Evolutionary conservation across 2,329 filamentous ascomycete genomes (phyloP), one percentile per base, ranked within the genome.

Genomic region (Diaporthe aspalathi): DNA sequence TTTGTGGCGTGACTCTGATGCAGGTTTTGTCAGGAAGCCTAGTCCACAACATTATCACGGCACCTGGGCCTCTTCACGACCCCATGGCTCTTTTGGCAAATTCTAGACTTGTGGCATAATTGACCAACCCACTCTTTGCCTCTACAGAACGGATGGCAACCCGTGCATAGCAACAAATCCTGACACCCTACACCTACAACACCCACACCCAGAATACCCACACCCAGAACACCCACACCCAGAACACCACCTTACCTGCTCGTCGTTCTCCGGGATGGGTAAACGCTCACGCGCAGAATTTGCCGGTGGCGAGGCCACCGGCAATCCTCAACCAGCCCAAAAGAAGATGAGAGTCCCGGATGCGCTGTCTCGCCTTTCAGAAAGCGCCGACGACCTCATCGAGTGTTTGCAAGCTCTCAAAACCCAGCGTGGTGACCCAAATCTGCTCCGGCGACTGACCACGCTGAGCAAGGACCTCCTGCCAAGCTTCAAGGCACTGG

Each of bases 331-430:
- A 27, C 27, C 53, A 22, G 22, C 74, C 7, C 71, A 75, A 4
- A 77, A 78, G 45, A 78, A 74, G 70, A 17, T 73, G 20, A 73
- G 72, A 38, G 40, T 53, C 1, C 24, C 35, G 9, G 73, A 77
- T 5, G 78, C 80, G 0, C 65, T 84, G 12, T 74, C 74, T 9
- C 56, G 76, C 22, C 74, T 83, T 11, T 72, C 81, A 22, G 74
- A 78, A 6, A 78, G 82, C 72, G 81, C 81, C 16, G 78, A 85
- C 70, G 79, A 80, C 47, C 75, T 86, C 20, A 77, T 83, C 14
- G 76, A 78, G 54, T 81, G 81, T 67, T 78, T 84, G 3, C 77
- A 82, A 40, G 76, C 79, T 12, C 73, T 85, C 11, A 68, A 65
- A 38, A 54, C 65, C 22, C 57, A 71, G 52, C 50, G 63, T 17